Evolutionary conservation across 441 rosid species (phyloP).

Genomic region (Pelargonium myrrhifolium): DNA sequence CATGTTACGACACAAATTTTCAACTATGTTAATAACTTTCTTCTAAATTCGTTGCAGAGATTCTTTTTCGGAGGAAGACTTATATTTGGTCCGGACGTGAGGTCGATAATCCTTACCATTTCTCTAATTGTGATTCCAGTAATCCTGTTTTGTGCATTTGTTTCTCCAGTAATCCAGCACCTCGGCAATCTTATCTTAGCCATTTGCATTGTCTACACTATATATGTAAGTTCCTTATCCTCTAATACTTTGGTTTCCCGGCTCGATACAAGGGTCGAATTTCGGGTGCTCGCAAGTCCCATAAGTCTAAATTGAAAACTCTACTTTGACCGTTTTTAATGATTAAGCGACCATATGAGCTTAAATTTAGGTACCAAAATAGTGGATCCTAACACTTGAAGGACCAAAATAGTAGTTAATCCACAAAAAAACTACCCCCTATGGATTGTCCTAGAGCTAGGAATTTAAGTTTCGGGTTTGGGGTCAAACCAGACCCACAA

Average conservation of each 20-base stretch:
- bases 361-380: too few relatives aligned
- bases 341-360: too few relatives aligned
- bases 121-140: slow-evolving; percentile 41
- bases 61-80: slow-evolving; percentile 70
- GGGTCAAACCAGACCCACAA: too few relatives aligned
- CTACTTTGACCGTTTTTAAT: too few relatives aligned
- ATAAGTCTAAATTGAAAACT: neutral
- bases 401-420: too few relatives aligned
- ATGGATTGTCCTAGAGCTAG: too few relatives aligned
- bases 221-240: slow-evolving; percentile 46
- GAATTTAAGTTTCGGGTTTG: too few relatives aligned
- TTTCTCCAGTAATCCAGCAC: slow-evolving; percentile 51
- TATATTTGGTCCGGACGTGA: slow-evolving; percentile 88
- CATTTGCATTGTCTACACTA: slow-evolving; percentile 41
- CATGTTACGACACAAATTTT: too few relatives aligned
- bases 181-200: slow-evolving; percentile 56
- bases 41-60: slow-evolving; percentile 34
- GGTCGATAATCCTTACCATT: slow-evolving; percentile 62
- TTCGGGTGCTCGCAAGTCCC: too few relatives aligned
- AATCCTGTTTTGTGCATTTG: slow-evolving; percentile 52
- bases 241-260: slow-evolving; percentile 5
- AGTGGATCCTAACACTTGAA: too few relatives aligned
- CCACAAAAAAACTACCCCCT: too few relatives aligned
- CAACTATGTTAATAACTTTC: too few relatives aligned
- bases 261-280: neutral